Percentiles rank a stretch among this genome's conserved stretches.
Evolutionary conservation across 1,139 yeast species (phyloP).

Genomic region (Magnusiomyces paraingens): DNA sequence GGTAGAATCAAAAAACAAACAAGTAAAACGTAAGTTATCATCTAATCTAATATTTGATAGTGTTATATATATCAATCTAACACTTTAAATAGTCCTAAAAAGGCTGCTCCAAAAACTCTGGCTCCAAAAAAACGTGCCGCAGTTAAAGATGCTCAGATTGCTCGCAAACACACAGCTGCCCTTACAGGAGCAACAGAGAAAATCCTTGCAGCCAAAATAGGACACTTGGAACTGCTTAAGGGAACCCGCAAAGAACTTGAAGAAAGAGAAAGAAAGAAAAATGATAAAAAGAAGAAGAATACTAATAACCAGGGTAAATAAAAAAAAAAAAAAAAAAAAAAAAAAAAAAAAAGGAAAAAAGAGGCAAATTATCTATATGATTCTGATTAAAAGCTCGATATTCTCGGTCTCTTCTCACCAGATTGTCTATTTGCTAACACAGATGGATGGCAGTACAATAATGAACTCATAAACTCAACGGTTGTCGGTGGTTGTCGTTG

Average conservation of each 20-base stretch:
- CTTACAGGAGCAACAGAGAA: constrained; percentile 72
- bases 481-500: too few relatives aligned
- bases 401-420: too few relatives aligned
- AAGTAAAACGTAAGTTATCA: constrained; percentile 13
- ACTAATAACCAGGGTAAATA: too few relatives aligned
- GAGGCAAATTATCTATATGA: too few relatives aligned
- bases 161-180: constrained; percentile 61
- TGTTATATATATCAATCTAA: neutral
- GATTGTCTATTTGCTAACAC: too few relatives aligned
- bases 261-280: constrained; percentile 29
- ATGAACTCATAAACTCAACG: too few relatives aligned
- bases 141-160: constrained; percentile 37
- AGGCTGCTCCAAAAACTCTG: constrained; percentile 67
- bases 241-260: constrained; percentile 88
- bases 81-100: constrained; percentile 43
- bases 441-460: too few relatives aligned
- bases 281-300: constrained; percentile 10
- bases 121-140: constrained; percentile 61
- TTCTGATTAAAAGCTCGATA: too few relatives aligned
- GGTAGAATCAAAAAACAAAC: constrained; percentile 21
- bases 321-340: too few relatives aligned
- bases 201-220: constrained; percentile 80
- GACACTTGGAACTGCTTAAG: constrained; percentile 86
- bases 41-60: too few relatives aligned
- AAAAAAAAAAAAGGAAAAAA: too few relatives aligned